Percentiles rank a stretch among this genome's conserved stretches.
phyloP scores from a whole-genome alignment of 1,139 yeast species.

The Yamadazyma oceani region DNA sequence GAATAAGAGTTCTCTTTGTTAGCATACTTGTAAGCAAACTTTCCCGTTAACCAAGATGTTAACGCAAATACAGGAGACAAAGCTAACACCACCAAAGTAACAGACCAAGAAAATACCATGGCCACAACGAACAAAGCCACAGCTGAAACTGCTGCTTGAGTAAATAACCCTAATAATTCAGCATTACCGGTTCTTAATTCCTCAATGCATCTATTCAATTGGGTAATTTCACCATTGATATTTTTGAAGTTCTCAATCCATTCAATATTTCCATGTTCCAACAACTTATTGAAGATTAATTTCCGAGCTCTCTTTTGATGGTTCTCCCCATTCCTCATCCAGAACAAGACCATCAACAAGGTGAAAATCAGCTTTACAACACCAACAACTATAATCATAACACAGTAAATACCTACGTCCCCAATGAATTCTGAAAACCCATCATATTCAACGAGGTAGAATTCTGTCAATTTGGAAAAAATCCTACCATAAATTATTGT shows the following conservation, averaged over 20 bases:
- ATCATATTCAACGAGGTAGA: slow-evolving; percentile 28
- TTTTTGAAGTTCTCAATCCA: slow-evolving; percentile 64
- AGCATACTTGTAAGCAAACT: slow-evolving; percentile 49
- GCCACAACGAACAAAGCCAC: slow-evolving; percentile 64
- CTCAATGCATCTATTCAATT: slow-evolving; percentile 72
- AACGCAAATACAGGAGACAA: slow-evolving; percentile 65
- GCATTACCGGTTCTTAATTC: slow-evolving; percentile 72
- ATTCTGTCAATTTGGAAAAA: slow-evolving; percentile 50
- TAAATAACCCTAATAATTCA: slow-evolving; percentile 59
- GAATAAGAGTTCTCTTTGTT: slow-evolving; percentile 57
- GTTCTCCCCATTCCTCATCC: slow-evolving; percentile 74
- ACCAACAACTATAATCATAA: slow-evolving; percentile 59
- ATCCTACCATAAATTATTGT: slow-evolving; percentile 68
- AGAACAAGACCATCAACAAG: slow-evolving; percentile 57
- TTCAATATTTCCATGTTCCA: slow-evolving; percentile 22
- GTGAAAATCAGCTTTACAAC: slow-evolving; percentile 48
- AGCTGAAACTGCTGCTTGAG: slow-evolving; percentile 53
- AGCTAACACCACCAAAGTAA: slow-evolving; percentile 73
- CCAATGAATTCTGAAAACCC: slow-evolving; percentile 34
- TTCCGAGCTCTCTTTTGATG: slow-evolving; percentile 62
- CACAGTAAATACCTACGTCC: slow-evolving; percentile 48
- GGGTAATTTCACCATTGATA: slow-evolving; percentile 63
- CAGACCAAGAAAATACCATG: slow-evolving; percentile 77
- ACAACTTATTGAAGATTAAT: slow-evolving; percentile 13
- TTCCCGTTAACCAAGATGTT: slow-evolving; percentile 52